Base-by-base conservation (phyloP, 73 alveolate genomes). In the Stentor roeselii region DNA sequence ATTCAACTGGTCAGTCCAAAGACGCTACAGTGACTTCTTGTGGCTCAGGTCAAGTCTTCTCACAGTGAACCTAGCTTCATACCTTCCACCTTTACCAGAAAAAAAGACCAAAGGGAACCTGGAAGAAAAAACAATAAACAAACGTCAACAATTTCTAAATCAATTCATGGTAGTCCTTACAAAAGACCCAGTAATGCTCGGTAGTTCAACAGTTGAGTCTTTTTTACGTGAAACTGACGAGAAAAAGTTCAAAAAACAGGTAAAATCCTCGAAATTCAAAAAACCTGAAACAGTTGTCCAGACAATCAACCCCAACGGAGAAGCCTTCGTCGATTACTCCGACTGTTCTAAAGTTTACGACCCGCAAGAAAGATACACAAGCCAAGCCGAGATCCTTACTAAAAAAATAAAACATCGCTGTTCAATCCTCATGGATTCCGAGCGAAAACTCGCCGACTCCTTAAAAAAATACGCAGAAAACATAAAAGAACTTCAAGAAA, bases 1-100 rank as follows among this genome's bases (percentile, higher is more conserved):
- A 1, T 78, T 91, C 59, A 91, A 86, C 35, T 93, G 96, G 96
- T 82, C 42, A 42, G 94, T 89, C 2, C 83, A 86, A 83, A 40
- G 98, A 75, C 86, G 90, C 60, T 88, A 93, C 75, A 86, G 85
- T 59, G 95, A 93, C 85, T 93, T 93, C 59, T 31, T 75, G 3
- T 78, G 93, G 88, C 90, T 93, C 3, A 83, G 98, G 84, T 93
- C 91, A 32, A 80, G 87, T 78, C 83, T 93, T 3, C 34, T 83
- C 3, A 21, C n/a, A 1, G 50, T 21, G 34, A 21, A 21, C 42
- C 37, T 32, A 0, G 37, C 42, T 40, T 30, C 15, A 14, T 67
- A 67, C 41, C n/a, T 67, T 11, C 80, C 80, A 27, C 80, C 80
- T 11, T 32, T 67, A 21, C 80, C 80, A 1, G 50, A n/a, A 1